Base-by-base conservation (phyloP, 192 early-diverging fungal genomes). In the Coemansia sp. region DNA sequence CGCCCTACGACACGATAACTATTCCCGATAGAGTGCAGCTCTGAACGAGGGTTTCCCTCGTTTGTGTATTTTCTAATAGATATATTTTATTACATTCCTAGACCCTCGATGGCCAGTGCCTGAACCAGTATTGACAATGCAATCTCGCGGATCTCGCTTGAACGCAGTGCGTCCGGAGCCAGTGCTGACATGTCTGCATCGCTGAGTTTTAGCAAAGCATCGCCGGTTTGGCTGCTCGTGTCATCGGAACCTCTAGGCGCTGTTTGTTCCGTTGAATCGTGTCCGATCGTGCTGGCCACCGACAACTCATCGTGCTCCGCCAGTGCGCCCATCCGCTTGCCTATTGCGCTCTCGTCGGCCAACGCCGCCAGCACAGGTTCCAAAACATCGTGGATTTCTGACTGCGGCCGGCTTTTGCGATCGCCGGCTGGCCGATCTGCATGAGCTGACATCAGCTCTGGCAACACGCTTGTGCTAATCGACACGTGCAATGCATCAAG, bases 21-120 rank as follows among this genome's bases (percentile, higher is more conserved):
- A 23, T 56, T 14, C 59, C 70, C 1, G 49, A 12, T 17, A 25
- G 52, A 26, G 24, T 18, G 6, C 46, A 48, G 17, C 46, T 48
- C 31, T 31, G 31, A 31, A 31, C 31, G 31, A 7, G 31, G 31
- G 21, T 21, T 7, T 8, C 31, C 31, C 31, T 7, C 31, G 31
- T 31, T 31, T 31, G 31, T 31, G 31, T 31, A 31, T 31, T 31
- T 31, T 31, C 40, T 42, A n/a, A 15, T 42, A 11, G 40, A 42
- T 11, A 42, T 11, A n/a, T 42, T 40, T 51, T 49, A 24, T 34
- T 68, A 80, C 72, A 80, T 74, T 0, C 78, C 78, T 17, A 80
- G 61, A 0, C 78, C 78, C 23, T 80, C 78, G 20, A 80, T 68
- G 21, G 72, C 67, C 61, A 80, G 63, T 9, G 78, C 72, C 10